Evolutionary conservation across 768 basidiomycete genomes (phyloP).

Genomic region (Clitopilus passeckerianus): DNA sequence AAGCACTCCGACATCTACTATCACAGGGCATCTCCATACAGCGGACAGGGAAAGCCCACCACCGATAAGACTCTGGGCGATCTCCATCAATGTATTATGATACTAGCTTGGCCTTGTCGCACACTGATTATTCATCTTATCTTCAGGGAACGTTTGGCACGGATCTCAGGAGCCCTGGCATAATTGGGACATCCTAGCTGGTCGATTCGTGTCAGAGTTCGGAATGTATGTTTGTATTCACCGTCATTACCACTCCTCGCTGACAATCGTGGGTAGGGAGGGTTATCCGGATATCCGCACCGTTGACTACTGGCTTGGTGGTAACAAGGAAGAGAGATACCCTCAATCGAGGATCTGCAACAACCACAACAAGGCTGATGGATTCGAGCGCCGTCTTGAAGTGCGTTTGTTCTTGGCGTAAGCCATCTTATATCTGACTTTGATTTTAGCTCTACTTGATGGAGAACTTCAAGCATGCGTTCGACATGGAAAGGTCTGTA

Average conservation of each 20-base stretch:
- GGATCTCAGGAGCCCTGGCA: slow-evolving; percentile 91
- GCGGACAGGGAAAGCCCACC: slow-evolving; percentile 66
- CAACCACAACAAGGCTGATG: slow-evolving; percentile 91
- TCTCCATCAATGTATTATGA: slow-evolving; percentile 75
- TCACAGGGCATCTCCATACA: slow-evolving; percentile 87
- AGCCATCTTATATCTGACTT: not conserved
- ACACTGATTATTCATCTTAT: not conserved
- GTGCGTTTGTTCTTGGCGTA: slow-evolving; percentile 24
- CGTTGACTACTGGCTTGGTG: slow-evolving; percentile 84
- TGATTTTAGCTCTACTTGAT: slow-evolving; percentile 71
- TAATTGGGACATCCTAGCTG: slow-evolving; percentile 87
- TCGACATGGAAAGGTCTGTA: slow-evolving; percentile 76
- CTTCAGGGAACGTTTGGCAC: slow-evolving; percentile 88
- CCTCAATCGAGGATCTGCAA: slow-evolving; percentile 83
- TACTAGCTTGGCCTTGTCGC: not conserved
- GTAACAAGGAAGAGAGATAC: slow-evolving; percentile 65
- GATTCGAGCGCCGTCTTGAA: slow-evolving; percentile 80
- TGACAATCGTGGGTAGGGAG: slow-evolving; percentile 45
- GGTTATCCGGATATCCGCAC: slow-evolving; percentile 88
- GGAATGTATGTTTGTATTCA: slow-evolving; percentile 59
- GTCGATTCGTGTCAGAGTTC: slow-evolving; percentile 93
- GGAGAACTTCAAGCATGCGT: slow-evolving; percentile 90
- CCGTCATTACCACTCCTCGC: not conserved
- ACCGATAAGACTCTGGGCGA: slow-evolving; percentile 80
- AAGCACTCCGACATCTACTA: slow-evolving; percentile 67